Base-by-base conservation (phyloP, 805 yeast species). In the Suhomyces emberorum region DNA sequence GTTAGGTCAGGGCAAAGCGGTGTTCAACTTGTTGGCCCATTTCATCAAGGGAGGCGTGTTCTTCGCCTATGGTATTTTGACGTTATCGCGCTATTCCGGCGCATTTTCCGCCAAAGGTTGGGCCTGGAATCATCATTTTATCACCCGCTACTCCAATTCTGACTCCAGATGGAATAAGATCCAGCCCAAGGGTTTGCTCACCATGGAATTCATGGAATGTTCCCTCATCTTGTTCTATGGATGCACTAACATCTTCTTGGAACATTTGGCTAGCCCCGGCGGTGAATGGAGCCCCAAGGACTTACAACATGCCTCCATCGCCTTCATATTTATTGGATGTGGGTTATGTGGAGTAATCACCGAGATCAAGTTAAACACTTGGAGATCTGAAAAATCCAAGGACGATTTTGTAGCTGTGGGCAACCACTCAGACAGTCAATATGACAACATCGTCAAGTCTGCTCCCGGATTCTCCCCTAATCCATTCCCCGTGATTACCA, bases 1-100 rank as follows among this genome's bases (percentile, higher is more conserved):
- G 27, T 59, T 88, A 51, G 98, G 95, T 26, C 63, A 76, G 59
- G 89, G 79, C 3, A 54, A 49, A 9, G 67, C 68, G 15, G 81
- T 89, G 10, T 91, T 87, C 65, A 88, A 87, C 49, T 60, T 91
- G 35, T 70, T 91, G 39, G 98, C 98, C 1, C 98, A 91, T 61
- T 87, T 88, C 73, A 91, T 91, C 59, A 91, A 91, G 61, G 98
- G 98, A 42, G 93, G 91, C 17, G 93, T 91, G 2, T 91, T 91
- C 55, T 71, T 88, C 40, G 44, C 70, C 4, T 64, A 84, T 26
- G 98, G 98, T 15, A 42, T 89, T 6, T 55, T 88, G 4, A 75
- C 95, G n/a, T 69, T 93, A 26, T 84, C 88, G 1, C 77, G 98
- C 49, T 89, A 85, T 59, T 79, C 88, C 50, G 98, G 98, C 3